These are phyloP conservation scores for Yamadazyma akitaensis DNA, from an alignment of 805 yeast species.

Conservation along the genomic window DNA sequence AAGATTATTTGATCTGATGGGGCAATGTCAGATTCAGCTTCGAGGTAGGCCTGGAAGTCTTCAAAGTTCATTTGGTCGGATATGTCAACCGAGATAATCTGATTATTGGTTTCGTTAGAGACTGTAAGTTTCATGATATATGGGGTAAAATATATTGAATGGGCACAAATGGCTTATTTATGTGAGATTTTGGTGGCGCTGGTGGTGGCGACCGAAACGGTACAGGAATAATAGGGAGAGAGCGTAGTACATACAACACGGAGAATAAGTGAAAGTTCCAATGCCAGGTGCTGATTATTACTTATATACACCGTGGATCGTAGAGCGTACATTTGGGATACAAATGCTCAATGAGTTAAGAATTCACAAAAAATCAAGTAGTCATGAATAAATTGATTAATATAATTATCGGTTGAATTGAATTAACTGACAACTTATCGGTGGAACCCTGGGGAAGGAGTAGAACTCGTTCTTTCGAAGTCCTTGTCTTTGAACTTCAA, in stretches of 20 bases:
- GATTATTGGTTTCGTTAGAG: slow-evolving; percentile 22
- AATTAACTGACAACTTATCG: too few relatives aligned
- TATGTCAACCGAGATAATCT: slow-evolving; percentile 52
- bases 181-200: slow-evolving; percentile 5
- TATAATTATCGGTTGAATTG: too few relatives aligned
- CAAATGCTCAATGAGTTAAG: too few relatives aligned
- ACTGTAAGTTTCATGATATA: slow-evolving; percentile 24
- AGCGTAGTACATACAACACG: too few relatives aligned
- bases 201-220: background rate
- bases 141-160: background rate
- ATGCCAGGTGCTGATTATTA: too few relatives aligned
- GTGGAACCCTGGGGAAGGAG: too few relatives aligned
- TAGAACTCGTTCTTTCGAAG: background rate
- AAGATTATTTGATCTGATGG: slow-evolving; percentile 46
- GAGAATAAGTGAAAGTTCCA: too few relatives aligned
- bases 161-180: background rate
- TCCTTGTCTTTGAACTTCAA: background rate
- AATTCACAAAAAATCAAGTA: too few relatives aligned
- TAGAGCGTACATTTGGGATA: too few relatives aligned
- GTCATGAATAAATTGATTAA: too few relatives aligned
- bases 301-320: too few relatives aligned
- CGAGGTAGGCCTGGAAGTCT: slow-evolving; percentile 72
- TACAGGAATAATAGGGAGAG: background rate
- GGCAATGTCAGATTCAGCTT: slow-evolving; percentile 61
- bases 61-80: slow-evolving; percentile 58